These are phyloP conservation scores for Fusarium ambrosium DNA, from an alignment of 2,329 filamentous ascomycete species.

Conservation along the genomic window DNA sequence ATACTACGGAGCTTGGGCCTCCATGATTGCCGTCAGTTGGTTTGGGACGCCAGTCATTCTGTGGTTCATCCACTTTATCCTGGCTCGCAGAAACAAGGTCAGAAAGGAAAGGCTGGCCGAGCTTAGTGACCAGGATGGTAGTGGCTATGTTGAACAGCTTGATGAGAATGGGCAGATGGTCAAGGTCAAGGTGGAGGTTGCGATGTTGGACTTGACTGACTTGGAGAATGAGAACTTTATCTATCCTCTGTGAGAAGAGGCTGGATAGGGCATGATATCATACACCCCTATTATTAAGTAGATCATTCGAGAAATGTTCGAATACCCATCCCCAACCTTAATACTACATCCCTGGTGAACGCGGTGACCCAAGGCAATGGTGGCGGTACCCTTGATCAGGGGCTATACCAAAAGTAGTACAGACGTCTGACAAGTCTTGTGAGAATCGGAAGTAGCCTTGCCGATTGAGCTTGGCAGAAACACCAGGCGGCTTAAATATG, in stretches of 20 bases:
- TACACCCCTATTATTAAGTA: not conserved
- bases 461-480: not conserved
- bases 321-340: not conserved
- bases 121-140: constrained; percentile 40
- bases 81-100: constrained; percentile 50
- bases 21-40: constrained; percentile 50
- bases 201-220: constrained; percentile 55
- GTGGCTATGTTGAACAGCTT: constrained; percentile 37
- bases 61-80: constrained; percentile 49
- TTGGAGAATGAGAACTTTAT: constrained; percentile 57
- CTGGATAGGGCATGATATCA: not conserved
- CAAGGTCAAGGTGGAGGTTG: constrained; percentile 51
- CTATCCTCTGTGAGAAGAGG: constrained; percentile 42
- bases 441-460: not conserved
- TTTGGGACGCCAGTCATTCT: constrained; percentile 52
- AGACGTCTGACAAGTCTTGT: not conserved
- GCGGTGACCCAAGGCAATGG: not conserved
- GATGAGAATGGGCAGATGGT: constrained; percentile 50
- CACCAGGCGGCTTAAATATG: not conserved
- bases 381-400: not conserved
- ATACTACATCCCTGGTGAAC: not conserved
- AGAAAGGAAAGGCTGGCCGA: constrained; percentile 41
- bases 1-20: constrained; percentile 45
- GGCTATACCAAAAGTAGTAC: not conserved
- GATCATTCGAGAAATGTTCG: not conserved